These are phyloP conservation scores for Podaxis sp. DNA, from an alignment of 768 basidiomycete genomes.

Conservation along the genomic window DNA sequence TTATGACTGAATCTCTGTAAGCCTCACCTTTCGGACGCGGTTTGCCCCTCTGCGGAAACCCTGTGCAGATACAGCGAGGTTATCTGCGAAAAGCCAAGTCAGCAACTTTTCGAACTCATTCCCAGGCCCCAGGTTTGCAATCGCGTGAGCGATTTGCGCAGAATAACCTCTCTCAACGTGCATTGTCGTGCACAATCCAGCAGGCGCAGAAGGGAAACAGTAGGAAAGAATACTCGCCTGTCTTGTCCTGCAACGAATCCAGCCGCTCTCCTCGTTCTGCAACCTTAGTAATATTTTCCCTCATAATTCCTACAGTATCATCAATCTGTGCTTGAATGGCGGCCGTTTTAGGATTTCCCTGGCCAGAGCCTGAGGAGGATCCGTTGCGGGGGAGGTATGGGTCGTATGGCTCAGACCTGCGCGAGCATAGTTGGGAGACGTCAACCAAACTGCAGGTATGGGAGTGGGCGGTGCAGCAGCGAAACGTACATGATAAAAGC, in stretches of 20 bases:
- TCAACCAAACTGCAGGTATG: slow-evolving; percentile 9
- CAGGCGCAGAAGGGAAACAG: slow-evolving; percentile 4
- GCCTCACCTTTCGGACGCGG: slow-evolving; percentile 88
- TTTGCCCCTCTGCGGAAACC: slow-evolving; percentile 98
- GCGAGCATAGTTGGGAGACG: not conserved
- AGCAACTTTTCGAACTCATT: not conserved
- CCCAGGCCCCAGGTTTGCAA: not conserved
- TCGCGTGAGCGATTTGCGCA: not conserved
- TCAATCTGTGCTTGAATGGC: slow-evolving; percentile 98
- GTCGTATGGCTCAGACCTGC: slow-evolving; percentile 97
- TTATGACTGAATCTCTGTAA: not conserved
- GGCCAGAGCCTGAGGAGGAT: slow-evolving; percentile 46
- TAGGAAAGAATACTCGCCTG: slow-evolving; percentile 59
- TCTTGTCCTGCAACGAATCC: slow-evolving; percentile 96
- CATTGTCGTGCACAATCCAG: not conserved
- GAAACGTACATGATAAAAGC: slow-evolving; percentile 37
- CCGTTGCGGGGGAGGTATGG: slow-evolving; percentile 92
- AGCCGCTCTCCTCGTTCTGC: slow-evolving; percentile 93
- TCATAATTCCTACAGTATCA: slow-evolving; percentile 96
- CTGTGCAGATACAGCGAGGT: slow-evolving; percentile 96
- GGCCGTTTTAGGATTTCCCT: slow-evolving; percentile 81
- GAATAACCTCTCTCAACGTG: not conserved
- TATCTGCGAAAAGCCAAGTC: slow-evolving; percentile 55
- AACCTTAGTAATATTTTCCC: slow-evolving; percentile 95
- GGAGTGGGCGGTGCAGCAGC: not conserved